These are phyloP conservation scores for Ceratobasidium sp. DNA, from an alignment of 1,284 basidiomycete genomes.

Conservation along the genomic window DNA sequence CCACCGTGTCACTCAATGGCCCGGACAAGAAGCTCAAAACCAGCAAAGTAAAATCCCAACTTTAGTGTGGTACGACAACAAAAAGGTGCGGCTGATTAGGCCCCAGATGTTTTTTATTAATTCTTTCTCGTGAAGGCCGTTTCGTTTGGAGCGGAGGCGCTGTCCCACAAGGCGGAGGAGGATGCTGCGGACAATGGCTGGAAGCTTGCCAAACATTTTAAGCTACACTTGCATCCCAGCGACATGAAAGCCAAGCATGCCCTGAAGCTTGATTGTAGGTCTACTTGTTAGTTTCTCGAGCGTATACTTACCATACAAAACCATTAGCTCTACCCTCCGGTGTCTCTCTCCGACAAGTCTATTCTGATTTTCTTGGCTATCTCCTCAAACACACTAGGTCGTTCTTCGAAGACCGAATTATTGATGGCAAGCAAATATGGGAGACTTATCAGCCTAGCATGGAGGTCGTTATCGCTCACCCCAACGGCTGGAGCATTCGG, in stretches of 20 bases:
- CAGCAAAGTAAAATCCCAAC: slow-evolving; percentile 40
- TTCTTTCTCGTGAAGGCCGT: no score
- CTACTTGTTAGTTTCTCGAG: not conserved
- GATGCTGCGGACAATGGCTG: slow-evolving; percentile 18
- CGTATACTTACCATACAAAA: not conserved
- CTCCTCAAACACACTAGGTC: slow-evolving; percentile 33
- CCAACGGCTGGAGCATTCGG: slow-evolving; percentile 34
- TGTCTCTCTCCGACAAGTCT: slow-evolving; percentile 29
- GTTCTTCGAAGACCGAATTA: slow-evolving; percentile 25
- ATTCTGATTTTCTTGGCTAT: slow-evolving; percentile 42
- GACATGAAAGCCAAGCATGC: not conserved
- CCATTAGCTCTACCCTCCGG: slow-evolving; percentile 8
- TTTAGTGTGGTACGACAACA: slow-evolving; percentile 32
- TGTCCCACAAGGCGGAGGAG: not conserved
- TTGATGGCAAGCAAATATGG: slow-evolving; percentile 38
- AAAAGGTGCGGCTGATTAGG: not conserved
- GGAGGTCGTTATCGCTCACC: slow-evolving; percentile 44
- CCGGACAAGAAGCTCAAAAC: slow-evolving; percentile 26
- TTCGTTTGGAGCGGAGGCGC: slow-evolving; percentile 40
- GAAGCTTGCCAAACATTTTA: slow-evolving; percentile 37
- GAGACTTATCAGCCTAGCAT: not conserved
- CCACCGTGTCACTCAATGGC: slow-evolving; percentile 45
- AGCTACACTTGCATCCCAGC: slow-evolving; percentile 40
- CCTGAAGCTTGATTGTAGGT: not conserved
- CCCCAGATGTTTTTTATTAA: not conserved